Evolutionary conservation across 257 asterid genomes (phyloP), one percentile per base, ranked within the genome.

Genomic region (Capsicum rhomboideum): DNA sequence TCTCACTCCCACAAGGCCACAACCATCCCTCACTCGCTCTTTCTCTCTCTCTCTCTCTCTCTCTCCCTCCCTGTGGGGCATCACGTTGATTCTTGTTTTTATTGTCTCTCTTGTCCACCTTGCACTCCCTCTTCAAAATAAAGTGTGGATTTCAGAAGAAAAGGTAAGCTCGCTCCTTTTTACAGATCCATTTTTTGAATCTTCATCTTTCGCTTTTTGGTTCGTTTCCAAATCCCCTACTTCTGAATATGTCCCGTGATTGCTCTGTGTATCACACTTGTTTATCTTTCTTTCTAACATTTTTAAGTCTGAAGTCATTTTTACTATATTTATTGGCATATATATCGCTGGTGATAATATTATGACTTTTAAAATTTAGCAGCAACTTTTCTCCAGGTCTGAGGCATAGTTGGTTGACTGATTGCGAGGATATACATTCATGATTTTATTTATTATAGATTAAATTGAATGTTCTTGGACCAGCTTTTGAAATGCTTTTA

Each of bases 101-200:
- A 42, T 21, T 63, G 16, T 18, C 63, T 50, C 31, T n/a, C n/a
- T n/a, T n/a, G n/a, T n/a, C n/a, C n/a, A n/a, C n/a, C n/a, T n/a
- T n/a, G n/a, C n/a, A n/a, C n/a, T n/a, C n/a, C n/a, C n/a, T n/a
- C n/a, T n/a, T n/a, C n/a, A n/a, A n/a, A n/a, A n/a, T n/a, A n/a
- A n/a, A n/a, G n/a, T n/a, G n/a, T n/a, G n/a, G n/a, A n/a, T n/a
- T n/a, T n/a, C n/a, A n/a, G n/a, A n/a, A n/a, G n/a, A 6, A 66
- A 66, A 34, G 90, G 90, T 82, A 55, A 54, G n/a, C n/a, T n/a
- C n/a, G 18, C 53, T 80, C 49, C 83, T 37, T 80, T 72, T 75
- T 61, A 31, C 56, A 31, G 90, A 87, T 87, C 86, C 88, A 54
- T n/a, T 52, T 34, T 75, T 53, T 7, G 44, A 67, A 79, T 52